Conservation (phyloP, 208 protist species). For the Leishmania mexicana region DNA sequence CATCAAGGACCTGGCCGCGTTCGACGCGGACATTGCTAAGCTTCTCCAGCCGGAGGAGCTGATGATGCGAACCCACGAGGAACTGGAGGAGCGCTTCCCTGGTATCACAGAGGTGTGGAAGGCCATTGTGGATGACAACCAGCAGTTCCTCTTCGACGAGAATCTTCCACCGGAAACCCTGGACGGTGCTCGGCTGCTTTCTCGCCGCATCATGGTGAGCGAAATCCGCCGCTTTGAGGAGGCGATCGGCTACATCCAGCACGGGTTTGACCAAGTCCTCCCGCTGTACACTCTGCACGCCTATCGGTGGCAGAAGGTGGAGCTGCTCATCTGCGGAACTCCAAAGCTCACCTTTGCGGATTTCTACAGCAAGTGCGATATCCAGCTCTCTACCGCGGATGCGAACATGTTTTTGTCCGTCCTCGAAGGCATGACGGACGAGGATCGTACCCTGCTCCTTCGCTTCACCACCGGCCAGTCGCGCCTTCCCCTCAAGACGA, state of each 20-base stretch:
- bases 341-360: constrained; percentile 81
- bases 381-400: constrained; percentile 59
- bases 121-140: constrained; percentile 42
- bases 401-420: constrained; percentile 75
- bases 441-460: constrained; percentile 83
- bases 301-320: constrained; percentile 87
- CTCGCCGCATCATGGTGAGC: constrained; percentile 57
- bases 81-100: constrained; percentile 86
- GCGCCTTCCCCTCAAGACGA: constrained; percentile 76
- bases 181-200: constrained; percentile 54
- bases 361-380: constrained; percentile 73
- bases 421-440: constrained; percentile 79
- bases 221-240: constrained; percentile 73
- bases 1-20: constrained; percentile 54
- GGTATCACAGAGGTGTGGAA: constrained; percentile 62
- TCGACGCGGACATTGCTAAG: constrained; percentile 67
- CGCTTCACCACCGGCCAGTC: constrained; percentile 91
- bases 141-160: constrained; percentile 40
- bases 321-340: constrained; percentile 78
- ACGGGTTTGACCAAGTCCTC: constrained; percentile 81
- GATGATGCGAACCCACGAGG: constrained; percentile 65
- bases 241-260: constrained; percentile 73
- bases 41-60: constrained; percentile 64
- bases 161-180: constrained; percentile 54
- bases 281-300: constrained; percentile 84